Percentiles rank a stretch among this genome's conserved stretches.
phyloP scores from a whole-genome alignment of 2,329 filamentous ascomycete species.

The Cytospora paraplurivora region DNA sequence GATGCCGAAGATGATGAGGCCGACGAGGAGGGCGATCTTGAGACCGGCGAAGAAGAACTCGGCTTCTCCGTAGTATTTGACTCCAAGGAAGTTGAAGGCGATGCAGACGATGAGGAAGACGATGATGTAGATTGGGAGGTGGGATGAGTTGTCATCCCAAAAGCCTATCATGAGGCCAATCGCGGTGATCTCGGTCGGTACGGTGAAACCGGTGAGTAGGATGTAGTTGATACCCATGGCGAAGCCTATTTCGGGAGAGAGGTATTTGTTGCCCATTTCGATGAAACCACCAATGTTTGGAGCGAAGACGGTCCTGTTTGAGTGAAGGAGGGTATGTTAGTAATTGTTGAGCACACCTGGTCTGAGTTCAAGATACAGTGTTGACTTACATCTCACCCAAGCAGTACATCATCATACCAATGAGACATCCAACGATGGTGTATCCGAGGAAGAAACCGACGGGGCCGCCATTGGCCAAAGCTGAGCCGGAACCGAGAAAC shows the following conservation, averaged over 20 bases:
- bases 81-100: conserved; percentile 29
- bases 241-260: conserved; percentile 32
- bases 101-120: conserved; percentile 30
- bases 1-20: conserved; percentile 62
- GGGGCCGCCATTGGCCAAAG: conserved; percentile 61
- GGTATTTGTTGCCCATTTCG: conserved; percentile 33
- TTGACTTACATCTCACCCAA: conserved; percentile 56
- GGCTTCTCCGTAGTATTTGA: conserved; percentile 27
- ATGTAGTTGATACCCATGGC: conserved; percentile 33
- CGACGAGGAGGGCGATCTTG: conserved; percentile 25
- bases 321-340: background rate
- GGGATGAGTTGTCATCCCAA: conserved; percentile 29
- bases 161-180: conserved; percentile 32
- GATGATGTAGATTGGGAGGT: conserved; percentile 29
- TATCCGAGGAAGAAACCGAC: conserved; percentile 61
- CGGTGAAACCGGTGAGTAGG: conserved; percentile 31
- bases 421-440: conserved; percentile 57
- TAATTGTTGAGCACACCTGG: background rate
- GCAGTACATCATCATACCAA: conserved; percentile 60
- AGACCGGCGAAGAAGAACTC: conserved; percentile 28
- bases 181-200: conserved; percentile 32
- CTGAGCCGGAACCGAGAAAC: conserved; percentile 64
- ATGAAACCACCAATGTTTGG: conserved; percentile 34
- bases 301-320: conserved; percentile 31
- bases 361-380: too few relatives aligned